phyloP scores from a whole-genome alignment of 192 early-diverging fungal genomes.

The Mortierella claussenii region DNA sequence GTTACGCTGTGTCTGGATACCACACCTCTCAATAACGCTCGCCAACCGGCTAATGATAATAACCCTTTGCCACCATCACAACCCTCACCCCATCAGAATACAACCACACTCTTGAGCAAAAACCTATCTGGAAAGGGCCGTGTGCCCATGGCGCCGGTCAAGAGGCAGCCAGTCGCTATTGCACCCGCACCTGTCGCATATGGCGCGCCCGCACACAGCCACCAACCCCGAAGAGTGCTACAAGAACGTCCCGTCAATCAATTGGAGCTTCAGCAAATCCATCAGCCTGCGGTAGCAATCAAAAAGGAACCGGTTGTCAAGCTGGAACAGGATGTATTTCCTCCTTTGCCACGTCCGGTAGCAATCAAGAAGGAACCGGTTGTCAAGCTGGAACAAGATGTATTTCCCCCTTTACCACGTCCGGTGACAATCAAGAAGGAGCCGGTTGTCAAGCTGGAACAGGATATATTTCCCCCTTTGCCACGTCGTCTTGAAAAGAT shows the following conservation, averaged over 20 bases:
- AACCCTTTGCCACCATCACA: no score
- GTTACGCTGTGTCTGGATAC: no score
- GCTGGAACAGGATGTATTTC: no score
- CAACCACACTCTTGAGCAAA: no score
- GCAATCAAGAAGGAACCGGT: neutral
- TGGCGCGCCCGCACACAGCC: neutral
- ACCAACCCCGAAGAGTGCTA: conserved; percentile 5
- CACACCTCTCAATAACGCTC: no score
- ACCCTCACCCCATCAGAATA: no score
- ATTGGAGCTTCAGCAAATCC: neutral
- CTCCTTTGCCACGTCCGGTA: no score
- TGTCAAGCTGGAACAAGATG: conserved; percentile 9
- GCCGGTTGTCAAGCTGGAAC: neutral
- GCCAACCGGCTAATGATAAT: no score
- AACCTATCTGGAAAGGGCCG: conserved; percentile 9
- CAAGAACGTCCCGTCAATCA: neutral
- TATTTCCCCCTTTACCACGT: no score
- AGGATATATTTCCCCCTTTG: no score
- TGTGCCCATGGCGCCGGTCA: neutral
- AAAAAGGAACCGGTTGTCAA: neutral
- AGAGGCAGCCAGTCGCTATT: neutral
- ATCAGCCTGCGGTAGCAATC: neutral
- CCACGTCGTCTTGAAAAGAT: no score
- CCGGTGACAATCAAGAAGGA: conserved; percentile 3
- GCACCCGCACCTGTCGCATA: neutral